Evolutionary conservation across 352 stramenopile species (phyloP), one percentile per base, ranked within the genome.

Genomic region (Phytophthora pseudosyringae): DNA sequence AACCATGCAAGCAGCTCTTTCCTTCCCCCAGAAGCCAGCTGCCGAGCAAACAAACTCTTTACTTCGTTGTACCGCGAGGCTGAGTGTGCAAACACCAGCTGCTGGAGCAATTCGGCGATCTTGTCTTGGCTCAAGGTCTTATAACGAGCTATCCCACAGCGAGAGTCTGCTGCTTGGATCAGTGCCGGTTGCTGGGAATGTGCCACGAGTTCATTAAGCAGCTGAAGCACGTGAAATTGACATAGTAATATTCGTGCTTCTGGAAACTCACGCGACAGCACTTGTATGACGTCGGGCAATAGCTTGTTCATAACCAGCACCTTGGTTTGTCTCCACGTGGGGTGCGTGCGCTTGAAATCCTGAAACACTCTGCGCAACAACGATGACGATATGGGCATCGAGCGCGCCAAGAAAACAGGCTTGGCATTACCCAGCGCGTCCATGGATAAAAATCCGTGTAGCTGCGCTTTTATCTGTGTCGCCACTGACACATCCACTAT

Each of bases 321-420:
- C 53, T 90, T 91, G 40, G 80, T 80, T 32, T 77, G 70, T 25
- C 47, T 71, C 83, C 83, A 91, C 21, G 67, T 73, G 13, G 80
- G 83, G 44, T 91, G 83, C 10, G 83, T 91, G 5, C 83, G 79
- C 63, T 91, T 91, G 40, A 91, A 90, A 55, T 91, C 83, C 28
- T 85, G 78, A 40, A 80, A 90, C 28, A 89, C 83, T 41, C 83
- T 78, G 43, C 70, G 80, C 8, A 91, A 60, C 31, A 91, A 45
- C 33, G 78, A 75, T 16, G 68, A 57, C 6, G 77, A 82, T 33
- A 76, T 78, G 61, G 83, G 66, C 39, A 78, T 72, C 25, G 83
- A 85, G 35, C 81, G 78, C 10, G 71, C 69, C 2, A 91, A 26
- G 52, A 89, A 91, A 31, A 89, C 76, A 3, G 83, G 83, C 39